Evolutionary conservation across 2,329 filamentous ascomycete species (phyloP).

Genomic region (Colletotrichum paranaense): DNA sequence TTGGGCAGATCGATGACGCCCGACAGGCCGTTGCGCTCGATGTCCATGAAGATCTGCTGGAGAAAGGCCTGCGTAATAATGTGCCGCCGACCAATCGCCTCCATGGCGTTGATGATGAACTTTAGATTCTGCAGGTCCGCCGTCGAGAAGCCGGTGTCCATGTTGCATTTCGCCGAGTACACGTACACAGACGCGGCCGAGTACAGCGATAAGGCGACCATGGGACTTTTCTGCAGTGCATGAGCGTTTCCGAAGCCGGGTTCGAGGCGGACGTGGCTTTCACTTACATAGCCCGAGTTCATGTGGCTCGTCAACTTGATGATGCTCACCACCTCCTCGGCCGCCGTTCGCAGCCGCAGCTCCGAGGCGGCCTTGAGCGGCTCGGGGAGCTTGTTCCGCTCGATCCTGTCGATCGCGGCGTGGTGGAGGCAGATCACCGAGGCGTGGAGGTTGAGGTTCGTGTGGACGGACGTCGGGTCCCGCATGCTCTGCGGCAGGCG

Average conservation of each 20-base stretch:
- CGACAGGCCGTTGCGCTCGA: constrained; percentile 65
- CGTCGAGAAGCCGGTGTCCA: constrained; percentile 67
- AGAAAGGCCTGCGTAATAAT: constrained; percentile 84
- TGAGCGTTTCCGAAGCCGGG: constrained; percentile 25
- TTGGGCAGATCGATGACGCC: constrained; percentile 49
- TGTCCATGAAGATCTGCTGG: constrained; percentile 86
- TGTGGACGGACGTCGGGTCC: constrained; percentile 80
- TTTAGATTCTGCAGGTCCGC: constrained; percentile 67
- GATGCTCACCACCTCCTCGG: constrained; percentile 85
- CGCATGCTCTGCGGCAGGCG: constrained; percentile 76
- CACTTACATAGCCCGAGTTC: constrained; percentile 73
- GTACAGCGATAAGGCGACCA: constrained; percentile 86
- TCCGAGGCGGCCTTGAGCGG: constrained; percentile 77
- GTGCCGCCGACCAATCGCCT: constrained; percentile 78
- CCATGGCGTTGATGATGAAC: constrained; percentile 83
- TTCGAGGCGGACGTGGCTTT: neutral
- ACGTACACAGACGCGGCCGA: constrained; percentile 87
- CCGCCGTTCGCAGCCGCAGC: constrained; percentile 79
- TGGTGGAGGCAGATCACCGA: constrained; percentile 90
- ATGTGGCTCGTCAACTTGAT: constrained; percentile 82
- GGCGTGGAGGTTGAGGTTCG: constrained; percentile 90
- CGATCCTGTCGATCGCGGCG: constrained; percentile 85
- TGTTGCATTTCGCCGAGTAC: constrained; percentile 77
- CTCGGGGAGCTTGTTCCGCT: constrained; percentile 74
- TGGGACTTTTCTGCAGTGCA: constrained; percentile 73